Evolutionary conservation across 306 rosid species (phyloP).

Genomic region (Pyrus betulifolia): DNA sequence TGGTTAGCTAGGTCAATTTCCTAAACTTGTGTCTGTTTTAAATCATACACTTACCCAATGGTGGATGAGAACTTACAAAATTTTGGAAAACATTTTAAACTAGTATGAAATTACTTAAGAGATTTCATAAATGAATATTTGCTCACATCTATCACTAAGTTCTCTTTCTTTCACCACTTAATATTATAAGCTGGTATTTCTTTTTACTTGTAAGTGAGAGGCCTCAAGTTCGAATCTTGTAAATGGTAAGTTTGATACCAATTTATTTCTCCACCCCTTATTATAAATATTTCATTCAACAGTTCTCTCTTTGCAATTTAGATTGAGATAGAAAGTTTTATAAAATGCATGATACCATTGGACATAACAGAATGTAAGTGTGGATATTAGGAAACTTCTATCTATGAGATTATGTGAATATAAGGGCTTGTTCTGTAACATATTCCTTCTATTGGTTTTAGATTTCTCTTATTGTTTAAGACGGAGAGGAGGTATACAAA

Average conservation of each 20-base stretch:
- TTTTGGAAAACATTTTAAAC: background rate
- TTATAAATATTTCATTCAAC: no score
- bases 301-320: no score
- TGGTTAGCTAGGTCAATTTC: background rate
- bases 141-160: background rate
- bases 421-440: background rate
- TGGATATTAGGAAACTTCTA: background rate
- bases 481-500: background rate
- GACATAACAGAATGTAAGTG: background rate
- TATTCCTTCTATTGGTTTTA: background rate
- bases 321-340: background rate
- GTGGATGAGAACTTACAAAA: background rate
- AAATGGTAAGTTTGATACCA: no score
- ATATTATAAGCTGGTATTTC: no score
- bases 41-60: background rate
- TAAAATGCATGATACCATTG: background rate
- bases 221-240: accelerated
- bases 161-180: no score
- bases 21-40: background rate
- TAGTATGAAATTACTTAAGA: background rate
- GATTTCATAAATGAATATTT: background rate
- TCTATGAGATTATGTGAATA: background rate
- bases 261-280: no score
- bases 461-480: background rate
- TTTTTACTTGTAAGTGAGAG: background rate